phyloP scores from a whole-genome alignment of 495 filamentous ascomycete genomes.

The Acidomyces sp. region DNA sequence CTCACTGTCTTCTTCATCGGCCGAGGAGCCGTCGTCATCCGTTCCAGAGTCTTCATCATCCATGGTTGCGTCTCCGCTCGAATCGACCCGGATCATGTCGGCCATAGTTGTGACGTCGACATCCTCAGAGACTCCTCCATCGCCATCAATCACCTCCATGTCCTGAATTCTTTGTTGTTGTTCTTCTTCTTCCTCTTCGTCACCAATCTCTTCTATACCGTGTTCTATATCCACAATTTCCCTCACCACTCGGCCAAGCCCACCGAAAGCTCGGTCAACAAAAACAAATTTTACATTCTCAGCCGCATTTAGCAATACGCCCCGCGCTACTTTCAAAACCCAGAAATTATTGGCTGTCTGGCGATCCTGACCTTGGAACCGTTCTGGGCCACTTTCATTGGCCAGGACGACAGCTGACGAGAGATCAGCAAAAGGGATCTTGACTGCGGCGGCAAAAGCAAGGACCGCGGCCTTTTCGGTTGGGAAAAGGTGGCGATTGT shows the following conservation, averaged over 20 bases:
- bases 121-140: conserved; percentile 5
- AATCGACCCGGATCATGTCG: conserved; percentile 1
- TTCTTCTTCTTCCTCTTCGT: conserved; percentile 15
- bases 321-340: conserved; percentile 48
- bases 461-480: conserved; percentile 44
- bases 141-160: conserved; percentile 10
- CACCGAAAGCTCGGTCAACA: conserved; percentile 52
- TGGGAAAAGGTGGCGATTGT: conserved; percentile 37
- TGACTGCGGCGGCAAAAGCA: conserved; percentile 42
- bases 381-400: conserved; percentile 7
- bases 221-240: conserved; percentile 17
- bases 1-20: conserved; percentile 26
- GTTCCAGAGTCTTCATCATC: not conserved
- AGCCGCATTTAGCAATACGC: conserved; percentile 48
- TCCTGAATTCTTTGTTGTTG: conserved; percentile 7
- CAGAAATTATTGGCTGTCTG: conserved; percentile 42
- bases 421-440: conserved; percentile 39
- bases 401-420: conserved; percentile 28
- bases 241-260: conserved; percentile 31
- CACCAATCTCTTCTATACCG: conserved; percentile 22
- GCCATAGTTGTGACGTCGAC: conserved; percentile 9
- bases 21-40: not conserved
- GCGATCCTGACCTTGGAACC: conserved; percentile 26
- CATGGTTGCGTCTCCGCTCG: not conserved
- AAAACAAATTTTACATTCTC: conserved; percentile 44